phyloP scores from a whole-genome alignment of 2,329 filamentous ascomycete genomes.

The Dactylellina sp. region DNA sequence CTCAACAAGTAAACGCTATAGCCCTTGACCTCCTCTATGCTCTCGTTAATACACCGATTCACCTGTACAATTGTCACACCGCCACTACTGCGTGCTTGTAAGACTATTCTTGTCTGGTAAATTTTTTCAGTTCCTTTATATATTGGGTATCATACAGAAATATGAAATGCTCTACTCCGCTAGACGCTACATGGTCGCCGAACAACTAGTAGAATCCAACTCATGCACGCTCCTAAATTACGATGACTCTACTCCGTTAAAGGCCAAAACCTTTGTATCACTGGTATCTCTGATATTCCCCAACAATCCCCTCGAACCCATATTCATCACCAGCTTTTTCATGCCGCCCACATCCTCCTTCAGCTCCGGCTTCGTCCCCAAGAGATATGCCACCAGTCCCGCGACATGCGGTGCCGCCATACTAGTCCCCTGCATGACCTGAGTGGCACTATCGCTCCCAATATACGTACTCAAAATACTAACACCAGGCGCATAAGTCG shows the following conservation, averaged over 20 bases:
- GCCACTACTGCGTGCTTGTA: not conserved
- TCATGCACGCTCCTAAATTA: not conserved
- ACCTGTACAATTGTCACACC: not conserved
- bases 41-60: not conserved
- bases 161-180: slow-evolving; percentile 3
- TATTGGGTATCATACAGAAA: slow-evolving; percentile 20
- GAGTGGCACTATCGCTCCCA: slow-evolving; percentile 66
- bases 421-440: slow-evolving; percentile 67
- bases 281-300: slow-evolving; percentile 12
- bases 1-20: too few relatives aligned
- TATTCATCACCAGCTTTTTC: slow-evolving; percentile 48
- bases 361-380: slow-evolving; percentile 20
- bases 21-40: too few relatives aligned
- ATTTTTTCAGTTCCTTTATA: not conserved
- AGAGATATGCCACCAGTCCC: slow-evolving; percentile 75
- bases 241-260: slow-evolving; percentile 24
- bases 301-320: slow-evolving; percentile 16
- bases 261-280: slow-evolving; percentile 42
- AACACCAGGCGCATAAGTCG: slow-evolving; percentile 71
- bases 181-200: not conserved
- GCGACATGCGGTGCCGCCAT: slow-evolving; percentile 74
- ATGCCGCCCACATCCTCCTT: slow-evolving; percentile 38
- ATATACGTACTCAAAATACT: slow-evolving; percentile 69
- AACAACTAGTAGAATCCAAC: not conserved
- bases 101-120: not conserved